phyloP scores from a whole-genome alignment of 371 early-diverging fungal genomes.

The Mitosporidium daphniae region DNA sequence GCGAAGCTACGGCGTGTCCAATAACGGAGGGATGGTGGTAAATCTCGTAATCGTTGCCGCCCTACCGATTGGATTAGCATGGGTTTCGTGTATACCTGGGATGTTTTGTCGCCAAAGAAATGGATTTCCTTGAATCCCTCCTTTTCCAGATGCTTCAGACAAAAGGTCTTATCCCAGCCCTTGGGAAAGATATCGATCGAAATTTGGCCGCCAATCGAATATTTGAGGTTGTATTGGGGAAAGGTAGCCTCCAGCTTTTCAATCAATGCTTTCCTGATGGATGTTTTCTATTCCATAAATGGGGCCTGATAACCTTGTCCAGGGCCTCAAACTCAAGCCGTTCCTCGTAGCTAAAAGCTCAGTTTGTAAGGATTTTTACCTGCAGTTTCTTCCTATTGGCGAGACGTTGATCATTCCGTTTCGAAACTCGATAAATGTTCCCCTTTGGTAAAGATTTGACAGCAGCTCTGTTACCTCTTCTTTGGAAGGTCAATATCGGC shows the following conservation, averaged over 20 bases:
- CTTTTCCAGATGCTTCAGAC: conserved; percentile 48
- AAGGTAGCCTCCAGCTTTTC: conserved; percentile 42
- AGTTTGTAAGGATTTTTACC: conserved; percentile 6
- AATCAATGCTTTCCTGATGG: conserved; percentile 28
- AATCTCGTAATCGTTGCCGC: conserved; percentile 98
- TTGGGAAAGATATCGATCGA: conserved; percentile 97
- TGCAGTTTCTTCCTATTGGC: conserved; percentile 92
- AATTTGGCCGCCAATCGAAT: conserved; percentile 96
- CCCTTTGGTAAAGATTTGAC: conserved; percentile 15
- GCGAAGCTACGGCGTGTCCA: conserved; percentile 53
- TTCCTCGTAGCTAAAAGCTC: conserved; percentile 23
- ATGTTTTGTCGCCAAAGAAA: conserved; percentile 98
- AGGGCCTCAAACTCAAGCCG: conserved; percentile 62
- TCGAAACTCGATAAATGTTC: conserved; percentile 94
- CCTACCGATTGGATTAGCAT: conserved; percentile 11
- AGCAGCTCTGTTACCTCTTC: conserved; percentile 27
- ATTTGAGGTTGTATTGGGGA: conserved; percentile 46
- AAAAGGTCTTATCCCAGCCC: conserved; percentile 52
- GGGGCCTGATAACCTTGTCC: conserved; percentile 26
- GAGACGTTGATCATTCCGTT: conserved; percentile 97
- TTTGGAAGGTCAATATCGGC: conserved; percentile 71
- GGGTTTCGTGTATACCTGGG: conserved; percentile 9
- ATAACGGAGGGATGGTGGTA: conserved; percentile 34
- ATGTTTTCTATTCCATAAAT: conserved; percentile 2
- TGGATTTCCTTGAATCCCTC: conserved; percentile 62